Conservation (phyloP, 2,329 filamentous ascomycete species). For the Colletotrichum spaethianum region DNA sequence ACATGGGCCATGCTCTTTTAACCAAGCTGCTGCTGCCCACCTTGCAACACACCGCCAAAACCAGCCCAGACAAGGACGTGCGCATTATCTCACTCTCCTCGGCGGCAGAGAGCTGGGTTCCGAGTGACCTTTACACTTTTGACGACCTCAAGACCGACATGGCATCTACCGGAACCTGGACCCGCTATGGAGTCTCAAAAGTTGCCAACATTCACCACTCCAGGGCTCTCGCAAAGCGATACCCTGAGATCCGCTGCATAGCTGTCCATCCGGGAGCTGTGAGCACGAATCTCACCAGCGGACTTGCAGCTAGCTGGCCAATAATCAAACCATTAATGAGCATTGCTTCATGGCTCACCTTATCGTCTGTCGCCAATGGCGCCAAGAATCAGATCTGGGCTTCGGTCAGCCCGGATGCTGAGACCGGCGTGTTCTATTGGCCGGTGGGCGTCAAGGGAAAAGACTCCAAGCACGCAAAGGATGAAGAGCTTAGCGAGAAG, state of each 20-base stretch:
- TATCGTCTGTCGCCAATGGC: slow-evolving; percentile 18
- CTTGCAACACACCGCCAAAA: slow-evolving; percentile 47
- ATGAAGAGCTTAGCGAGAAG: slow-evolving; percentile 48
- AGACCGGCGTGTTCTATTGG: slow-evolving; percentile 52
- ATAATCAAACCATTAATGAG: slow-evolving; percentile 18
- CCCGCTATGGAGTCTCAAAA: slow-evolving; percentile 62
- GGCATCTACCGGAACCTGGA: slow-evolving; percentile 53
- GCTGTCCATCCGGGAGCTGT: slow-evolving; percentile 61
- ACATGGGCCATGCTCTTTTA: slow-evolving; percentile 63
- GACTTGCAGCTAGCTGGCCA: slow-evolving; percentile 17
- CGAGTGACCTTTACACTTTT: slow-evolving; percentile 30
- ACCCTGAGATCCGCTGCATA: slow-evolving; percentile 58
- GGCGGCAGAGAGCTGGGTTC: slow-evolving; percentile 28
- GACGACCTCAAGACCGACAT: slow-evolving; percentile 43
- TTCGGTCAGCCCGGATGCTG: slow-evolving; percentile 29
- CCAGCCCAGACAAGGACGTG: slow-evolving; percentile 30
- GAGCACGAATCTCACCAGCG: slow-evolving; percentile 46
- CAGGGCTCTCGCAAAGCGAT: slow-evolving; percentile 47
- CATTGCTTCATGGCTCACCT: slow-evolving; percentile 4
- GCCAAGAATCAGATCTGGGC: slow-evolving; percentile 43
- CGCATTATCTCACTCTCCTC: slow-evolving; percentile 42
- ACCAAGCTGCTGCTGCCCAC: slow-evolving; percentile 54
- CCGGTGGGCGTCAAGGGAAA: slow-evolving; percentile 48
- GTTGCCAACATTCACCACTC: slow-evolving; percentile 48
- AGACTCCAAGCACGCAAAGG: slow-evolving; percentile 43